phyloP scores from a whole-genome alignment of 441 rosid genomes.

The Gossypium aridum region DNA sequence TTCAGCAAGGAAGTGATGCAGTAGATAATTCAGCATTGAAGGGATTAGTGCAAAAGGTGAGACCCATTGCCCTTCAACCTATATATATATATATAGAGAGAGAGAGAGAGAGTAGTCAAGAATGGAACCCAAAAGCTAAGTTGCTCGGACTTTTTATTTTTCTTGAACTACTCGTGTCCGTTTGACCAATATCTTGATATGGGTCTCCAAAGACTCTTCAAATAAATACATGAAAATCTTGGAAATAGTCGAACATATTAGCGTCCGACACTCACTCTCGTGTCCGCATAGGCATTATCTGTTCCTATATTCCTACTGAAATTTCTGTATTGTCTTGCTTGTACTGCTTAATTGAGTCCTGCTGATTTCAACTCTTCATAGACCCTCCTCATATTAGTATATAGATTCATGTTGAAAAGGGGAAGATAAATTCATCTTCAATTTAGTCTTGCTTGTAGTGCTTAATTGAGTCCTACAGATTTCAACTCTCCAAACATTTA shows the following conservation, averaged over 20 bases:
- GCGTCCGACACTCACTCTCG: neutral
- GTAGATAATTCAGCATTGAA: conserved; percentile 43
- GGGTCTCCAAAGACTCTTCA: neutral
- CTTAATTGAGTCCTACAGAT: too few species aligned
- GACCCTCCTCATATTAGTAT: conserved; percentile 14
- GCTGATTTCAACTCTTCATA: conserved; percentile 41
- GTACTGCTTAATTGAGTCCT: conserved; percentile 33
- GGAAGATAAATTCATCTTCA: neutral
- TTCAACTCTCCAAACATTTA: neutral
- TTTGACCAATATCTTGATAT: neutral
- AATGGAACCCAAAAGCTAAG: neutral
- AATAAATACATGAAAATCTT: neutral
- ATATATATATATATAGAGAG: neutral
- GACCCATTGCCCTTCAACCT: conserved; percentile 1
- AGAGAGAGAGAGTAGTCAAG: too few species aligned
- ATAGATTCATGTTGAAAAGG: neutral
- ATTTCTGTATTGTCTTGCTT: conserved; percentile 51
- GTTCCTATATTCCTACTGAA: conserved; percentile 52
- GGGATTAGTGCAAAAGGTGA: conserved; percentile 58
- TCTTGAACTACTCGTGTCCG: neutral
- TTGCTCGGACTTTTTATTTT: neutral
- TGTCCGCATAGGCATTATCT: conserved; percentile 33
- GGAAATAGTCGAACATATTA: neutral
- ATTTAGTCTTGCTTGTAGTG: too few species aligned
- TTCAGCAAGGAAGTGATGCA: conserved; percentile 49